These are phyloP conservation scores for Neurospora africana DNA, from an alignment of 495 filamentous ascomycete species.

Conservation along the genomic window DNA sequence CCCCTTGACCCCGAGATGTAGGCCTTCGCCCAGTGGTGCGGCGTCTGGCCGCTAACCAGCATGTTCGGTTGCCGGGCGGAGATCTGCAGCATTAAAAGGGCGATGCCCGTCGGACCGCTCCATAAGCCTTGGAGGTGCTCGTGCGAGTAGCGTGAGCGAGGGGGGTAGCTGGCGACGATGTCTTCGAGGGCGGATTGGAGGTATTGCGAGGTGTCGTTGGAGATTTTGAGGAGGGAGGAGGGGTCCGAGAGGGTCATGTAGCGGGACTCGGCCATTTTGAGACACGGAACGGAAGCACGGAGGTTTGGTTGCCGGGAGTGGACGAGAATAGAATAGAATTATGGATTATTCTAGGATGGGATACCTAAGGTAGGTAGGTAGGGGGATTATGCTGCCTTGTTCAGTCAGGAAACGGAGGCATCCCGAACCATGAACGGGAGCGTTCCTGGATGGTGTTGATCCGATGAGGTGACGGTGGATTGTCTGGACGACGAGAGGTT, in stretches of 20 bases:
- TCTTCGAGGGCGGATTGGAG: constrained; percentile 20
- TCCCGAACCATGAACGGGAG: neutral
- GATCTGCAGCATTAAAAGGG: constrained; percentile 46
- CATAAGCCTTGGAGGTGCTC: constrained; percentile 39
- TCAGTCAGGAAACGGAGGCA: neutral
- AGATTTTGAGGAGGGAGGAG: neutral
- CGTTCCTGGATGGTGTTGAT: neutral
- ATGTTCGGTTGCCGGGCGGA: constrained; percentile 37
- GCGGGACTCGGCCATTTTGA: constrained; percentile 1
- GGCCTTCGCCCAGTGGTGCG: constrained; percentile 37
- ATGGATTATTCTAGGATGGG: too few species aligned
- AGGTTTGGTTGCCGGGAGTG: neutral
- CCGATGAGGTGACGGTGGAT: neutral
- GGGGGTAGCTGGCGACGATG: constrained; percentile 22
- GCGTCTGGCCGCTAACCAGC: constrained; percentile 29
- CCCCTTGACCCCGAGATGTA: constrained; percentile 37
- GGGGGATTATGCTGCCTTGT: too few species aligned
- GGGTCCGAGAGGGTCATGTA: constrained; percentile 6
- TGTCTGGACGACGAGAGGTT: neutral
- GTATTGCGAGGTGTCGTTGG: constrained; percentile 9
- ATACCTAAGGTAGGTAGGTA: too few species aligned
- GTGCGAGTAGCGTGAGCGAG: constrained; percentile 16
- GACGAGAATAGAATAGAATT: neutral
- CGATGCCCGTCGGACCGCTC: constrained; percentile 48
- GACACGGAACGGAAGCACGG: neutral